Conservation (phyloP, 106 monocot genomes). For the Allium sativum region DNA sequence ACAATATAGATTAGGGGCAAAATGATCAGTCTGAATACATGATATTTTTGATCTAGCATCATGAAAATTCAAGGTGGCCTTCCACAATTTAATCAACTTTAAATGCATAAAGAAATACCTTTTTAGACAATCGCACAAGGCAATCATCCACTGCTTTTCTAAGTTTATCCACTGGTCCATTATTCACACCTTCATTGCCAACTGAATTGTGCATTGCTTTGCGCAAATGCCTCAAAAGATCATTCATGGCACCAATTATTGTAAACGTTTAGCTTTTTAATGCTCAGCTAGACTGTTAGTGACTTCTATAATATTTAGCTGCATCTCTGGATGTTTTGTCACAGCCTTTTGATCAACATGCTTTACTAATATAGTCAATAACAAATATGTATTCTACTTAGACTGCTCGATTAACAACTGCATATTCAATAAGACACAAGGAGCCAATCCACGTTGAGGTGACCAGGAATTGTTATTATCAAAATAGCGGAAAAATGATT, state of each 20-base stretch:
- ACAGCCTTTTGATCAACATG: slow-evolving; percentile 83
- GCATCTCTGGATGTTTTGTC: slow-evolving; percentile 52
- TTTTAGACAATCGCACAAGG: slow-evolving; percentile 60
- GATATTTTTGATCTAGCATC: too few species aligned
- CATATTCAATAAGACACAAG: slow-evolving; percentile 60
- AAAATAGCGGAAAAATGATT: slow-evolving; percentile 76
- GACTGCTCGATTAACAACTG: slow-evolving; percentile 43
- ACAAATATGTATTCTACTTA: slow-evolving; percentile 58
- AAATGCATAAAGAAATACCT: slow-evolving; percentile 42
- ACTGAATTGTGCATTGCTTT: slow-evolving; percentile 48
- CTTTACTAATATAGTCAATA: slow-evolving; percentile 73
- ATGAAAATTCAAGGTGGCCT: too few species aligned
- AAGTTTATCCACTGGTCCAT: slow-evolving; percentile 44
- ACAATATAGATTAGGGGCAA: too few species aligned
- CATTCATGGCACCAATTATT: slow-evolving; percentile 51
- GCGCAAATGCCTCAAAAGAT: slow-evolving; percentile 68
- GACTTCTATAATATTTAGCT: slow-evolving; percentile 61
- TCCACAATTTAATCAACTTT: too few species aligned
- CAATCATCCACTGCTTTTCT: slow-evolving; percentile 55
- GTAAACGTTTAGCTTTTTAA: slow-evolving; percentile 46
- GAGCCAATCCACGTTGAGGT: slow-evolving; percentile 48
- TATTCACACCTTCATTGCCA: slow-evolving; percentile 11
- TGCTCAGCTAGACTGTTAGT: slow-evolving; percentile 47
- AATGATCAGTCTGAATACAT: too few species aligned
- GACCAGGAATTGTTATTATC: slow-evolving; percentile 66